These are phyloP conservation scores for Heteromeles arbutifolia DNA, from an alignment of 306 rosid genomes.

Conservation along the genomic window DNA sequence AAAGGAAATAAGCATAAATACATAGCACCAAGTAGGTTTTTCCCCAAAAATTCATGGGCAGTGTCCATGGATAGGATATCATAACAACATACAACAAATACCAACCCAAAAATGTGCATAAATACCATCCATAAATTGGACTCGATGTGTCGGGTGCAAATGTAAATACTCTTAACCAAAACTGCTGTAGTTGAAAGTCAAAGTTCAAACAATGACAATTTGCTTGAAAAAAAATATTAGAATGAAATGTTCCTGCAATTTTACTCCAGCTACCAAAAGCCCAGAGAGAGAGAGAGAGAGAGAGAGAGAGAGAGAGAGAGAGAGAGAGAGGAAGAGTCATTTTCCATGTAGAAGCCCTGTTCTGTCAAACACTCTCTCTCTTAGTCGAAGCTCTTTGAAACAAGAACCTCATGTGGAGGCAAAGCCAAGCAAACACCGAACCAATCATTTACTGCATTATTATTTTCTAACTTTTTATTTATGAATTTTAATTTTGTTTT, in stretches of 20 bases:
- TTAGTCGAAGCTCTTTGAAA: conserved; percentile 26
- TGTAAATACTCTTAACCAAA: not conserved
- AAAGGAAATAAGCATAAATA: too few species aligned
- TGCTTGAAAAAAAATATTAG: not conserved
- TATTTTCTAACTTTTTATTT: not conserved
- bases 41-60: not conserved
- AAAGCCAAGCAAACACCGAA: conserved; percentile 63
- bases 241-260: conserved; percentile 47
- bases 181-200: not conserved
- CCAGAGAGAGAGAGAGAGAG: not conserved
- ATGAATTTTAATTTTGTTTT: not conserved
- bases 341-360: conserved; percentile 55
- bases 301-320: not conserved
- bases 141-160: not conserved
- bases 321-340: conserved; percentile 48
- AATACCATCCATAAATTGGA: not conserved
- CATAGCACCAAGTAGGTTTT: too few species aligned
- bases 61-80: not conserved
- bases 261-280: conserved; percentile 71
- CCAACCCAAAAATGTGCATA: not conserved
- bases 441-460: conserved; percentile 19
- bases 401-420: conserved; percentile 69
- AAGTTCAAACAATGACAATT: not conserved
- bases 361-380: conserved; percentile 39
- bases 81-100: not conserved